Evolutionary conservation across 805 yeast species (phyloP), one percentile per base, ranked within the genome.

Genomic region (Metschnikowia amazonensis): DNA sequence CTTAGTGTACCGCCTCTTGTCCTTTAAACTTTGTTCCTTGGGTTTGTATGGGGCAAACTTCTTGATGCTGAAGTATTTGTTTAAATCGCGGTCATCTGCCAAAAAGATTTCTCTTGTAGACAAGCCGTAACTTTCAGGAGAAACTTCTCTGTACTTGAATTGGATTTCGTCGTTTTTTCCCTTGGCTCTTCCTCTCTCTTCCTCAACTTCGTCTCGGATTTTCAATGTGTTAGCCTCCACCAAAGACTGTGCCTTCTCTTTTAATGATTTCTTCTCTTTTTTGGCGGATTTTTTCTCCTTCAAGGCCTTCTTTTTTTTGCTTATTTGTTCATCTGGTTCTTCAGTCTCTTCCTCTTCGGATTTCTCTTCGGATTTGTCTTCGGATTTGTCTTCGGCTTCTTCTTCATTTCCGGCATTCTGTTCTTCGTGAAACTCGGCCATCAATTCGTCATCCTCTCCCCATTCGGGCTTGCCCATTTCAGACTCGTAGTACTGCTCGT

Each of bases 41-140:
- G 88, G 80, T 63, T 97, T 81, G 64, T 87, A 94, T 24, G 98
- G 92, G 0, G 98, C 97, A 54, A 94, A 81, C 65, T 90, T 90
- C 72, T 92, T 92, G 57, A 94, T 70, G 18, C 97, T 94, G 47
- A 89, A 83, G 58, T 75, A 89, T 46, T 82, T 84, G 65, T 94
- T 94, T 64, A 94, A 74, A 40, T 84, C 86, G 49, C 77, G 75
- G 63, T 94, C 99, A 59, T 87, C 92, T 11, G 99, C 99, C 47
- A 88, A 69, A 44, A 94, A 72, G 39, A 94, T 94, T 57, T 94
- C 99, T 51, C 94, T 76, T 0, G 94, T 77, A 0, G 86, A 75
- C 40, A 94, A 74, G 10, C 98, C 98, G 67, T 79, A 94, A 8
- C 89, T 70, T 59, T 94, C 98, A 7, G 99, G 97, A 1, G 96